Evolutionary conservation across 108 stramenopile genomes (phyloP).

Genomic region (Licmophora abbreviata): DNA sequence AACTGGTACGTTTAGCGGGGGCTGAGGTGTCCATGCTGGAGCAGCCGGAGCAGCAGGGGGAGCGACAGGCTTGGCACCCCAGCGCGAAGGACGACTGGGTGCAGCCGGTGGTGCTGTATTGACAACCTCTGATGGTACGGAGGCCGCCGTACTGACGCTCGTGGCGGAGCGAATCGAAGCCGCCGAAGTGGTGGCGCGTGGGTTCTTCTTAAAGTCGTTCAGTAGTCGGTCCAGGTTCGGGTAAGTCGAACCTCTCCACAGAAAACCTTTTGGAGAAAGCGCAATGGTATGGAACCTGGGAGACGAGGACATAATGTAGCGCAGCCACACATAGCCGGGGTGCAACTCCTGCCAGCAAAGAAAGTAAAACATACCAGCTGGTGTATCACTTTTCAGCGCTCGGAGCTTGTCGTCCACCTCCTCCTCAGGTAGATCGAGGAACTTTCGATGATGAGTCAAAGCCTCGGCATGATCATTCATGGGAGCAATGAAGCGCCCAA

Average conservation of each 20-base stretch:
- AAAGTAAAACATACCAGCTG: slow-evolving; percentile 54
- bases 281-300: slow-evolving; percentile 64
- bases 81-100: slow-evolving; percentile 1
- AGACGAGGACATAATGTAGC: slow-evolving; percentile 58
- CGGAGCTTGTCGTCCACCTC: slow-evolving; percentile 68
- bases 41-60: neutral
- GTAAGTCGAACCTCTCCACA: slow-evolving; percentile 52
- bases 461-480: slow-evolving; percentile 86
- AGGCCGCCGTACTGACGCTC: neutral
- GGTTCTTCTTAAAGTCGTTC: slow-evolving; percentile 85
- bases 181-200: slow-evolving; percentile 23
- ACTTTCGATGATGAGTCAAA: slow-evolving; percentile 72
- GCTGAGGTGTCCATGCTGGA: neutral
- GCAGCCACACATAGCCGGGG: slow-evolving; percentile 71
- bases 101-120: neutral
- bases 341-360: slow-evolving; percentile 83
- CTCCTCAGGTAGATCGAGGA: slow-evolving; percentile 63
- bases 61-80: slow-evolving; percentile 6
- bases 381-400: slow-evolving; percentile 46
- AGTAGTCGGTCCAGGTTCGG: slow-evolving; percentile 55
- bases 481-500: slow-evolving; percentile 80
- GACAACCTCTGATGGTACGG: too few relatives aligned
- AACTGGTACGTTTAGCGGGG: slow-evolving; percentile 10
- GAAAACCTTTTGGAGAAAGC: slow-evolving; percentile 75
- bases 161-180: slow-evolving; percentile 2